Evolutionary conservation across 805 yeast species (phyloP), one percentile per base, ranked within the genome.

Genomic region (Saccharomycopsis guyanensis): DNA sequence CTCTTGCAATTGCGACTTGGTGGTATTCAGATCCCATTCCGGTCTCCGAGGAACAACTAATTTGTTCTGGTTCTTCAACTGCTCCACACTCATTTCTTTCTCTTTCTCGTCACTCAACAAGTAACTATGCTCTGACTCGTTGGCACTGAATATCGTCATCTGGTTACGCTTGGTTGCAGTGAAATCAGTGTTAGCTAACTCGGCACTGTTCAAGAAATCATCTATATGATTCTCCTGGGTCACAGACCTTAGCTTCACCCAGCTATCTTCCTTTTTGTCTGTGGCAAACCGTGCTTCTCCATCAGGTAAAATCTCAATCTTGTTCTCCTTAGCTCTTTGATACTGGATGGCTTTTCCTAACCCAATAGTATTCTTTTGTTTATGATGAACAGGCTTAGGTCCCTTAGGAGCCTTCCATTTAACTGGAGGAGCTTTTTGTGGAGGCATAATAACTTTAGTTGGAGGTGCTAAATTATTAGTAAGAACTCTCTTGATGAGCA

Each of bases 1-100:
- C 60, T 91, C 75, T 53, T 91, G 95, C 31, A 93, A 74, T 65
- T 88, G 85, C 34, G 71, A 71, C 53, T 80, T 80, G 29, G 91
- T 78, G 68, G 80, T 88, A 2, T 64, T 67, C 49, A 73, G 73
- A 45, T 70, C 74, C 99, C 99, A 93, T 38, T 66, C 58, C 15
- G 99, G 99, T 63, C 97, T 75, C 61, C 96, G 77, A 38, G 99
- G 99, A 46, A 93, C 91, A 6, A 82, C 87, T 57, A 93, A 73
- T 55, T 75, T 76, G 38, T 70, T 71, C 54, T 82, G 86, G 60
- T 82, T 82, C 52, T 76, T 75, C 61, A 76, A 75, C 56, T 84
- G 89, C 50, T 78, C 70, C 31, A 72, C 68, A 50, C 80, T 75
- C 47, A 82, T 66, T 38, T 70, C 75, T 43, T 71, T 69, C 56